Evolutionary conservation across 768 basidiomycete genomes (phyloP).

Genomic region (Leccinum barrowsii): DNA sequence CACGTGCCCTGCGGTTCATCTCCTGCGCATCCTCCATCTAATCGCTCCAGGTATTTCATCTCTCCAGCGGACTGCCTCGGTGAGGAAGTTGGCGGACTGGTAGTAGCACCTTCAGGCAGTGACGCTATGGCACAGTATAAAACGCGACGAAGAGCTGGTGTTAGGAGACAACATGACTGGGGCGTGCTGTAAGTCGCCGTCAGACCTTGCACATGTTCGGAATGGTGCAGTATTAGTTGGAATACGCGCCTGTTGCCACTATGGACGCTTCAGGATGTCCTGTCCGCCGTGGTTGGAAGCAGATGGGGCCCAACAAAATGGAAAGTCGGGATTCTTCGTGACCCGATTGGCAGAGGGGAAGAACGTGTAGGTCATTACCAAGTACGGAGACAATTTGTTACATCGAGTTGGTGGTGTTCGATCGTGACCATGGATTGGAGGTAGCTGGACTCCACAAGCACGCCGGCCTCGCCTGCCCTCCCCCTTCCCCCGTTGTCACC

Average conservation of each 20-base stretch:
- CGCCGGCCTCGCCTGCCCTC: no score
- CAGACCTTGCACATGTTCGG: neutral
- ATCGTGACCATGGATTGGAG: neutral
- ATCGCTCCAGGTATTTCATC: conserved; percentile 6
- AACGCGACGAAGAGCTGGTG: neutral
- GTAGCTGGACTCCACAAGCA: neutral
- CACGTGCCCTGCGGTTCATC: conserved; percentile 13
- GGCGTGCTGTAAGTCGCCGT: neutral
- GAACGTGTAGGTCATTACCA: neutral
- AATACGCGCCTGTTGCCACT: neutral
- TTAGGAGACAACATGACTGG: neutral
- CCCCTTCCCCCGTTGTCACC: neutral
- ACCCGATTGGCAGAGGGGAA: neutral
- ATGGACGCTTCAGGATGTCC: neutral
- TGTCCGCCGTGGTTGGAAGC: neutral
- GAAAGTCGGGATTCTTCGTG: neutral
- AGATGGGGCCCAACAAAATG: neutral
- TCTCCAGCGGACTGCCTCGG: neutral
- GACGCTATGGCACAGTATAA: neutral
- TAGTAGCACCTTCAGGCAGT: neutral
- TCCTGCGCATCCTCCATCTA: neutral
- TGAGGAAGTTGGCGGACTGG: neutral
- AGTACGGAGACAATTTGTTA: neutral
- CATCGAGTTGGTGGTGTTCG: neutral
- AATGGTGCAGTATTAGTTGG: neutral